These are phyloP conservation scores for Russula lepida DNA, from an alignment of 768 basidiomycete species.

Conservation along the genomic window DNA sequence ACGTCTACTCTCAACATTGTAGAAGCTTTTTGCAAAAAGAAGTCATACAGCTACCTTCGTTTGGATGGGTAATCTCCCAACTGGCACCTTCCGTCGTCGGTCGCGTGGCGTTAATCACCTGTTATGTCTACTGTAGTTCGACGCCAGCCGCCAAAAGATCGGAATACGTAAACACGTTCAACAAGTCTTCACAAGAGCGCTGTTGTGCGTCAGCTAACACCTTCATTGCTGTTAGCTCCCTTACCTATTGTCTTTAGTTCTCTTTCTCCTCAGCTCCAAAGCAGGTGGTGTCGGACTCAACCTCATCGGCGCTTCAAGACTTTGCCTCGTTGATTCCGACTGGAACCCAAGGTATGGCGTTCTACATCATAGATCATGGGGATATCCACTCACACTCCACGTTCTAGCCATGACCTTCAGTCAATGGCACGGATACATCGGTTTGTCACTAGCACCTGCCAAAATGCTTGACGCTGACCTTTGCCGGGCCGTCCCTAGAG, in stretches of 20 bases:
- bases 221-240: not conserved
- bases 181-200: conserved; percentile 59
- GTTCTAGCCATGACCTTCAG: conserved; percentile 75
- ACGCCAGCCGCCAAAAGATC: conserved; percentile 72
- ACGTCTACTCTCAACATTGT: conserved; percentile 90
- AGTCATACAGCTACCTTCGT: conserved; percentile 69
- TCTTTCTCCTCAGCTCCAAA: conserved; percentile 91
- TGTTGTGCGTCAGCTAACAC: conserved; percentile 49
- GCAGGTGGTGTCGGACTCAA: conserved; percentile 95
- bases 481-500: conserved; percentile 41
- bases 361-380: not conserved
- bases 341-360: conserved; percentile 81
- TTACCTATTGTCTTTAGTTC: conserved; percentile 39
- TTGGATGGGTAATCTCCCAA: conserved; percentile 64
- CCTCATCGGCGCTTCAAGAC: conserved; percentile 80
- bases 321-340: conserved; percentile 83
- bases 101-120: conserved; percentile 2
- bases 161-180: conserved; percentile 84
- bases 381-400: not conserved
- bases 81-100: not conserved
- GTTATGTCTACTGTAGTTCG: conserved; percentile 38
- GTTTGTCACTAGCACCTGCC: conserved; percentile 32
- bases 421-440: conserved; percentile 96
- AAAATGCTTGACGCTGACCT: conserved; percentile 7
- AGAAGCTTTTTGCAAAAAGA: conserved; percentile 74